Conservation (phyloP, 306 rosid genomes). For the Notholithocarpus densiflorus region DNA sequence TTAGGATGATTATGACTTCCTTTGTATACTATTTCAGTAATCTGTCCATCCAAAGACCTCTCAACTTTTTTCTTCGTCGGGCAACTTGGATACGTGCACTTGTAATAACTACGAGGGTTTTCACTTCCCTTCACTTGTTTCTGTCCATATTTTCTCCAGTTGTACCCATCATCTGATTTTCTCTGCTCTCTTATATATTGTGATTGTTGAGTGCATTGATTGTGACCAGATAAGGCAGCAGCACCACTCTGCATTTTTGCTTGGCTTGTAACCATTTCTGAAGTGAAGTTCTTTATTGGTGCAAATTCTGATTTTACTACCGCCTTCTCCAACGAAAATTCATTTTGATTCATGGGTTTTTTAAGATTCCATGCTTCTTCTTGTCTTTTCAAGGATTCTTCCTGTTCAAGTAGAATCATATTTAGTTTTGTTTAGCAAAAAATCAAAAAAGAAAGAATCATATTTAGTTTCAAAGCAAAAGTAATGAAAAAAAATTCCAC, state of each 20-base stretch:
- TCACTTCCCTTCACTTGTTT: slow-evolving; percentile 95
- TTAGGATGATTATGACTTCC: slow-evolving; percentile 87
- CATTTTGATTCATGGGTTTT: slow-evolving; percentile 21
- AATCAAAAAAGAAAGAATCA: background rate
- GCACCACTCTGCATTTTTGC: slow-evolving; percentile 23
- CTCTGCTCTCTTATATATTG: slow-evolving; percentile 49
- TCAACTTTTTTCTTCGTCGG: slow-evolving; percentile 88
- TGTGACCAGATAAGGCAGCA: slow-evolving; percentile 34
- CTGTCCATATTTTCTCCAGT: slow-evolving; percentile 97
- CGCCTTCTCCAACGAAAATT: slow-evolving; percentile 34
- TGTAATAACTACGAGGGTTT: slow-evolving; percentile 88
- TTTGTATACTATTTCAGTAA: slow-evolving; percentile 88
- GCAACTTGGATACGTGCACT: slow-evolving; percentile 70
- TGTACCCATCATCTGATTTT: slow-evolving; percentile 77
- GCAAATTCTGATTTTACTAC: slow-evolving; percentile 47
- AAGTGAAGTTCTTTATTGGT: slow-evolving; percentile 28
- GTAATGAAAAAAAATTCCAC: background rate
- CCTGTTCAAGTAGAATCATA: slow-evolving; percentile 25
- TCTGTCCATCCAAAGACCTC: slow-evolving; percentile 75
- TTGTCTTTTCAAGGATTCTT: slow-evolving; percentile 36
- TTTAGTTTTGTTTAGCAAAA: background rate
- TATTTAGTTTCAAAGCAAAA: slow-evolving; percentile 3
- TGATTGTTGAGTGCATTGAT: slow-evolving; percentile 20
- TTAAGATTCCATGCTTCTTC: slow-evolving; percentile 51
- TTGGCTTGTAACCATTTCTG: slow-evolving; percentile 33